Evolutionary conservation across 1,139 yeast species (phyloP).

Genomic region (Pneumocystis wakefieldiae): DNA sequence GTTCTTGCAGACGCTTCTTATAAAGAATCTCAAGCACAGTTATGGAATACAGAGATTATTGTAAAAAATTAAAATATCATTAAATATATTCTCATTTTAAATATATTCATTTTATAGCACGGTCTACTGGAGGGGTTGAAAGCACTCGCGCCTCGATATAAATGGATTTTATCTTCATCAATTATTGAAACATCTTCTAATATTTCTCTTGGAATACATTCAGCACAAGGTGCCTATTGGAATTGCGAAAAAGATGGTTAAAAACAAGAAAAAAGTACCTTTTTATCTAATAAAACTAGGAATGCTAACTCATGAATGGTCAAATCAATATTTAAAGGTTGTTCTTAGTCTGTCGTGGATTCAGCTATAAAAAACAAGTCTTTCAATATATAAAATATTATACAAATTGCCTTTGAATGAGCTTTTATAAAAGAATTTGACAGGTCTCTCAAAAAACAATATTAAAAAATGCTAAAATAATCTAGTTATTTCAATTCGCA

Average conservation of each 20-base stretch:
- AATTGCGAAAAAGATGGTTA: not conserved
- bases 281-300: not conserved
- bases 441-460: too few relatives aligned
- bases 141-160: not conserved
- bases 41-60: too few relatives aligned
- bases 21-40: too few relatives aligned
- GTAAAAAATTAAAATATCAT: too few relatives aligned
- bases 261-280: not conserved
- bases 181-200: not conserved
- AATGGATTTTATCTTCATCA: not conserved
- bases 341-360: not conserved
- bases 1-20: too few relatives aligned
- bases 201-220: not conserved
- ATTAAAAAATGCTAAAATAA: too few relatives aligned
- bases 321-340: not conserved
- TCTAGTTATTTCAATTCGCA: too few relatives aligned
- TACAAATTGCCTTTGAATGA: too few relatives aligned
- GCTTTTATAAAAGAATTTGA: too few relatives aligned
- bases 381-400: too few relatives aligned
- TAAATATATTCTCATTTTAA: too few relatives aligned
- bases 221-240: not conserved
- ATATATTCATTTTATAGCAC: not conserved
- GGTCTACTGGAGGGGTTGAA: not conserved
- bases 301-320: not conserved
- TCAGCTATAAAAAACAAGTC: not conserved